These are phyloP conservation scores for Coemansia sp. DNA, from an alignment of 192 early-diverging fungal genomes.

Conservation along the genomic window DNA sequence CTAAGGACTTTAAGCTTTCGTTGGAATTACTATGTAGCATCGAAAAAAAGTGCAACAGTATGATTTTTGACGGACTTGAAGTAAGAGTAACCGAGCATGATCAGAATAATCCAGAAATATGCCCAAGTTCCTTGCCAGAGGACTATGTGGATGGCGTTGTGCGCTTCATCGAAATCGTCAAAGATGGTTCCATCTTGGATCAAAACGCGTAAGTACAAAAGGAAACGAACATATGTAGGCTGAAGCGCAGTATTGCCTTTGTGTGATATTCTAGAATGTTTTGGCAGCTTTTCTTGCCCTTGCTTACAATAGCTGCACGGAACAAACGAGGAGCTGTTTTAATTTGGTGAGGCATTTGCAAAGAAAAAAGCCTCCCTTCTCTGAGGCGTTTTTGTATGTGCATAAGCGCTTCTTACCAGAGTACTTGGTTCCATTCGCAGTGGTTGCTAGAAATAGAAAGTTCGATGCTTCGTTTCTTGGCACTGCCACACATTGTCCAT, in stretches of 20 bases:
- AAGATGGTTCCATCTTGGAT: constrained; percentile 11
- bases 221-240: neutral
- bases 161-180: constrained; percentile 23
- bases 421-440: neutral
- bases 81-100: constrained; percentile 55
- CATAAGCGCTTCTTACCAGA: too few relatives aligned
- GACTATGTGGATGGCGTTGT: constrained; percentile 33
- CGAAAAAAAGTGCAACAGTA: constrained; percentile 58
- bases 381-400: neutral
- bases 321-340: neutral
- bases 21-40: constrained; percentile 50
- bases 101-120: constrained; percentile 47
- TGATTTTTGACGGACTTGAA: constrained; percentile 57
- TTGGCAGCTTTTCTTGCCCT: neutral
- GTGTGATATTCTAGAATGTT: neutral
- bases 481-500: constrained; percentile 4
- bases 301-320: neutral
- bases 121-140: constrained; percentile 47
- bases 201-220: constrained; percentile 26
- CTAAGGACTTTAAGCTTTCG: constrained; percentile 35
- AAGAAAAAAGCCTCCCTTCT: neutral
- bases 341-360: neutral
- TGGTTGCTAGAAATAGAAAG: neutral
- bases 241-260: neutral
- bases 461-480: constrained; percentile 3